Conservation (phyloP, 306 rosid genomes). For the Cicer arietinum region DNA sequence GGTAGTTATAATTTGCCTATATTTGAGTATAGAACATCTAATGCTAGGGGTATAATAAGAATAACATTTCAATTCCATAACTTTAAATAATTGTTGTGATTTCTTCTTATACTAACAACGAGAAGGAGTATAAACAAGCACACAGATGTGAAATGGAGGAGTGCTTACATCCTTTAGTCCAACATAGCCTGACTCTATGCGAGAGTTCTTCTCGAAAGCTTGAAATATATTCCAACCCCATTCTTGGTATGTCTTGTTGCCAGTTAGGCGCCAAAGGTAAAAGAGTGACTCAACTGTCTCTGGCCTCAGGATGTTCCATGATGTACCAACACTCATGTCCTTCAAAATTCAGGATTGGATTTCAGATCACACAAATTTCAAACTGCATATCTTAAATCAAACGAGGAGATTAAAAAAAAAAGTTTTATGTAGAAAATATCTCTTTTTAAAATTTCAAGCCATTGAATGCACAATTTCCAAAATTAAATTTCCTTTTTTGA, state of each 20-base stretch:
- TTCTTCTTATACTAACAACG: background rate
- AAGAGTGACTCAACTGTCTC: slow-evolving; percentile 97
- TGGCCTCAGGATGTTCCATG: slow-evolving; percentile 98
- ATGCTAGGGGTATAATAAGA: too few relatives aligned
- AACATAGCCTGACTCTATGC: slow-evolving; percentile 87
- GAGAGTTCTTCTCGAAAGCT: slow-evolving; percentile 98
- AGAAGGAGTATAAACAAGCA: slow-evolving; percentile 2
- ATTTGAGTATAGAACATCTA: too few relatives aligned
- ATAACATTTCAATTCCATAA: too few relatives aligned
- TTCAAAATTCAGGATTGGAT: slow-evolving; percentile 40
- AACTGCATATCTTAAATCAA: slow-evolving; percentile 9
- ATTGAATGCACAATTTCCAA: too few relatives aligned
- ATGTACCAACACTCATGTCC: slow-evolving; percentile 97
- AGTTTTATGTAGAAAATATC: too few relatives aligned
- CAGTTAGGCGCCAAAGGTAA: slow-evolving; percentile 95
- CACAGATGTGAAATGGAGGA: slow-evolving; percentile 39
- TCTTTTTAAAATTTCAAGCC: too few relatives aligned
- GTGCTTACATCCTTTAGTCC: slow-evolving; percentile 93
- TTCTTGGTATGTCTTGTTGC: slow-evolving; percentile 94
- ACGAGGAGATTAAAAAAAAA: too few relatives aligned
- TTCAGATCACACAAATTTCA: slow-evolving; percentile 32
- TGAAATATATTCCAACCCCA: slow-evolving; percentile 99
- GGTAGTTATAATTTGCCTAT: too few relatives aligned
- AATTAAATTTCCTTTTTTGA: too few relatives aligned
- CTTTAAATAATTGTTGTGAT: too few relatives aligned